These are phyloP conservation scores for Ophiostoma novo-ulmi DNA, from an alignment of 2,329 filamentous ascomycete species.

Conservation along the genomic window DNA sequence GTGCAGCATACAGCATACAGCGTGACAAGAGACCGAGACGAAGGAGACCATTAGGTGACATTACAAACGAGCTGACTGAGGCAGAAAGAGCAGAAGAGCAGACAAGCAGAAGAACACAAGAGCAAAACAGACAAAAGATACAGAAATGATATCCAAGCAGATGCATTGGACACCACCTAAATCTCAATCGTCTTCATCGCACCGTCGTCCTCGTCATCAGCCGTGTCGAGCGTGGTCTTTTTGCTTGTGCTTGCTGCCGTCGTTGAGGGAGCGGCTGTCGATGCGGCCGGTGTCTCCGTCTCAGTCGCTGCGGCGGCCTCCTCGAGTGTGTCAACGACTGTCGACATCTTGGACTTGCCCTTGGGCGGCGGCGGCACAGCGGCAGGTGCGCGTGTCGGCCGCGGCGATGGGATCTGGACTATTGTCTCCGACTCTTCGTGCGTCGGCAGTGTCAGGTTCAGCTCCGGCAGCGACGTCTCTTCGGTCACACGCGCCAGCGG, in stretches of 20 bases:
- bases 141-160: neutral
- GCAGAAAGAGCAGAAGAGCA: neutral
- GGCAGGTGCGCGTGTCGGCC: neutral
- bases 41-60: conserved; percentile 10
- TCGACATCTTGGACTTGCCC: conserved; percentile 16
- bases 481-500: conserved; percentile 71
- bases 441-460: conserved; percentile 32
- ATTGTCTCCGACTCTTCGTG: conserved; percentile 45
- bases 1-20: neutral
- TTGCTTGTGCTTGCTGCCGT: neutral
- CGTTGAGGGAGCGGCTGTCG: neutral
- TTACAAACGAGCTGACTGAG: neutral
- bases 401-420: conserved; percentile 47
- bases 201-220: conserved; percentile 5
- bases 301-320: conserved; percentile 7
- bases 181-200: conserved; percentile 21
- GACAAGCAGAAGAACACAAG: neutral
- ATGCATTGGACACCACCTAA: neutral
- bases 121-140: neutral
- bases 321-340: conserved; percentile 10
- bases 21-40: neutral
- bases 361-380: conserved; percentile 16
- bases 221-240: neutral
- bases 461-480: conserved; percentile 47
- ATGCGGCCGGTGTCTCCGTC: neutral